Evolutionary conservation across 768 basidiomycete genomes (phyloP), one percentile per base, ranked within the genome.

Genomic region (Leccinum uliginosum): DNA sequence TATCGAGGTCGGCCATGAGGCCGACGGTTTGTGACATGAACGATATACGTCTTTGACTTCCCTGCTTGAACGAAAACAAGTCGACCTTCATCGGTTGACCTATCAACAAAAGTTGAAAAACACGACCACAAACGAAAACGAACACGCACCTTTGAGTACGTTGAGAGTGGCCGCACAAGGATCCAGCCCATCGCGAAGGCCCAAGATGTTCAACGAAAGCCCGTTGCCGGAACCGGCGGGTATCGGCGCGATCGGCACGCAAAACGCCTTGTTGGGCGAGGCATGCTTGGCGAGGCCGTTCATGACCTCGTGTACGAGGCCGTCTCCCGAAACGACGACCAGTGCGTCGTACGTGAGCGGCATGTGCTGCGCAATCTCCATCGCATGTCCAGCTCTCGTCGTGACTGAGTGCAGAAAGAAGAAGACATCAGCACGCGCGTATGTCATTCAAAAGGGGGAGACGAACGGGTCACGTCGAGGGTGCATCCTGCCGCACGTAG

Each of bases 181-280:
- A 66, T 93, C 88, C 49, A 84, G 76, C 6, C 87, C 90, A 46
- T 87, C 82, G 82, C 86, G 60, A 40, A 61, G 57, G 55, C 91
- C 91, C 21, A 92, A 70, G 17, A 93, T 69, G 63, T 91, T 92
- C 24, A 93, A 68, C 24, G 85, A 79, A 23, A 87, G 72, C 3
- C 83, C 91, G 61, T 94, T 94, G 5, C 87, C 91, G 12, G 89
- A 89, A 3, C 91, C 91, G 17, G 87, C 85, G 6, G 93, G 90
- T 65, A 94, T 83, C 3, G 87, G 90, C 0, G 84, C 83, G 24
- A 95, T 72, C 2, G 93, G 90, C 29, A 84, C 83, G 46, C 66
- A 68, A 55, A 93, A 80, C 0, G 88, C 91, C 48, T 75, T 76
- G 34, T 74, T 68, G 2, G 86, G 82, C 35, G 84, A 75, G 27